Evolutionary conservation across 345 rosid species (phyloP).

Genomic region (Dovyalis caffra): DNA sequence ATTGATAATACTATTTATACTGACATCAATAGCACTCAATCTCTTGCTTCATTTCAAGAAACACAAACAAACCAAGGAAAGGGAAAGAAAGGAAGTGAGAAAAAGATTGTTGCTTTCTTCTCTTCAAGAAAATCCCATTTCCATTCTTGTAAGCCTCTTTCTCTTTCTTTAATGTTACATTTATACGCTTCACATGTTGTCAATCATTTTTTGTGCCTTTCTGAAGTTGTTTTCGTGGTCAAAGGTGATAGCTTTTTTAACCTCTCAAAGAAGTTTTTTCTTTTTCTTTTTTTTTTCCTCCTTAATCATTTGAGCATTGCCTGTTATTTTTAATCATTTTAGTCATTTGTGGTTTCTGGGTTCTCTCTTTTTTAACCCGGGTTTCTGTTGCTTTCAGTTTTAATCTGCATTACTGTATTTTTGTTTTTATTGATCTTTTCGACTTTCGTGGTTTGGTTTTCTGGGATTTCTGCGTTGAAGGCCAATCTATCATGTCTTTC

Average conservation of each 20-base stretch:
- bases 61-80: constrained; percentile 13
- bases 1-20: background rate
- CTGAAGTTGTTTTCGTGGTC: background rate
- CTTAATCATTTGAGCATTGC: background rate
- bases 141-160: constrained; percentile 25
- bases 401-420: background rate
- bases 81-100: background rate
- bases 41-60: constrained; percentile 45
- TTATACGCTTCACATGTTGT: constrained; percentile 3
- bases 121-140: constrained; percentile 38
- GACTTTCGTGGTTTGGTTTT: constrained; percentile 17
- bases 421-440: background rate
- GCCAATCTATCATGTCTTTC: constrained; percentile 14
- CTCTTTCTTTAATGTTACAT: constrained; percentile 11
- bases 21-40: constrained; percentile 26
- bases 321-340: background rate
- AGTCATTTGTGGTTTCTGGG: constrained; percentile 8
- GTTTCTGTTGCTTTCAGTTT: background rate
- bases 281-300: background rate
- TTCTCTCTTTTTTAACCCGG: background rate
- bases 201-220: constrained; percentile 2
- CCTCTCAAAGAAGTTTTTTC: background rate
- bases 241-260: constrained; percentile 21
- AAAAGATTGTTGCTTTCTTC: constrained; percentile 38
- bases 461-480: constrained; percentile 18